Percentiles rank a stretch among this genome's conserved stretches.
Evolutionary conservation across 1,284 basidiomycete species (phyloP).

Genomic region (Bjerkandera adusta): DNA sequence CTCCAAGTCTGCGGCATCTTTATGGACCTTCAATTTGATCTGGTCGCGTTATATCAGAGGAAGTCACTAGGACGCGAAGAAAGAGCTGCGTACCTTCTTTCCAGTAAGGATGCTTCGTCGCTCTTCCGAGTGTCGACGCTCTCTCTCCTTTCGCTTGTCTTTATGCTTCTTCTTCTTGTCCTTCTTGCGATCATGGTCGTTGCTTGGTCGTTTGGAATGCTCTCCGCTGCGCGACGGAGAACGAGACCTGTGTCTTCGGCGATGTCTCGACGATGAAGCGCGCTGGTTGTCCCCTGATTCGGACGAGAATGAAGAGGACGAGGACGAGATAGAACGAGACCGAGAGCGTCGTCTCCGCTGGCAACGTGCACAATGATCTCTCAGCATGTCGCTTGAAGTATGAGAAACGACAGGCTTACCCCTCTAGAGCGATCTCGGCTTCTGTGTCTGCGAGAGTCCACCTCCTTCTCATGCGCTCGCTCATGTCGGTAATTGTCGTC

Average conservation of each 20-base stretch:
- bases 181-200: slow-evolving; percentile 3
- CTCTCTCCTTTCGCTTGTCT: slow-evolving; percentile 32
- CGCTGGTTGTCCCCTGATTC: background rate
- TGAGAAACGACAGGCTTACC: background rate
- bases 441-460: background rate
- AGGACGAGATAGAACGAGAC: slow-evolving; percentile 1
- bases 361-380: background rate
- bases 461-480: background rate
- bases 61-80: background rate
- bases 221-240: slow-evolving; percentile 11
- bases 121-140: slow-evolving; percentile 25
- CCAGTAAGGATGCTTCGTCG: slow-evolving; percentile 51
- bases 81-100: slow-evolving; percentile 40
- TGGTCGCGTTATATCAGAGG: too few species aligned
- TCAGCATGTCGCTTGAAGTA: background rate
- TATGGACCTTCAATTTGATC: slow-evolving; percentile 62
- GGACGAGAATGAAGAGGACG: background rate
- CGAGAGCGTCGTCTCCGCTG: background rate
- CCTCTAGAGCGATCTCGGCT: background rate
- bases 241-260: background rate
- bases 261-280: background rate
- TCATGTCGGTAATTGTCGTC: background rate
- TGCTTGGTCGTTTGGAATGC: slow-evolving; percentile 1
- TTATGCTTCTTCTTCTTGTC: slow-evolving; percentile 14
- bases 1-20: slow-evolving; percentile 50